phyloP scores from a whole-genome alignment of 352 stramenopile genomes.

The Albugo candida region DNA sequence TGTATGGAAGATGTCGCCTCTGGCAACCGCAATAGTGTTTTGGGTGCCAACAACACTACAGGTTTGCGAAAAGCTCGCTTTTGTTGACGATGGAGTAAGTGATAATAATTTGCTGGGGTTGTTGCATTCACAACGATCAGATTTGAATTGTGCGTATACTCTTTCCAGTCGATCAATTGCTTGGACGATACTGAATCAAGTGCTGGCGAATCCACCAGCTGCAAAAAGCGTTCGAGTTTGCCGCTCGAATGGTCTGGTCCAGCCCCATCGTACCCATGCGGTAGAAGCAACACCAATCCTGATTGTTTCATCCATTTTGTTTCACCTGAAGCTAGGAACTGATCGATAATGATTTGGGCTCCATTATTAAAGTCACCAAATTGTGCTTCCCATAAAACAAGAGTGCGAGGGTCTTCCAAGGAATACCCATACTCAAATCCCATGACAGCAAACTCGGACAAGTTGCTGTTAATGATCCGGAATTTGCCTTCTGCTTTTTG shows the following conservation, averaged over 20 bases:
- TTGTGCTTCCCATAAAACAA: constrained; percentile 82
- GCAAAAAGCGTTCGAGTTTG: constrained; percentile 72
- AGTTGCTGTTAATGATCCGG: constrained; percentile 56
- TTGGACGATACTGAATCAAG: constrained; percentile 14
- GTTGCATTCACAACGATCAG: constrained; percentile 71
- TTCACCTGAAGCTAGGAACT: constrained; percentile 71
- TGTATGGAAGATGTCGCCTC: constrained; percentile 44
- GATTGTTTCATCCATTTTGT: constrained; percentile 82
- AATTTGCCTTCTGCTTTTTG: constrained; percentile 20
- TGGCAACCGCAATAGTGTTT: constrained; percentile 47
- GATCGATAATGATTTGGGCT: constrained; percentile 78
- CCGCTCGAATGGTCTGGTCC: constrained; percentile 76
- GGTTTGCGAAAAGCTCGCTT: constrained; percentile 54
- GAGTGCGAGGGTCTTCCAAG: constrained; percentile 52
- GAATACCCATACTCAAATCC: constrained; percentile 82
- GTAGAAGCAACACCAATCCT: constrained; percentile 61
- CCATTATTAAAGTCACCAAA: constrained; percentile 84
- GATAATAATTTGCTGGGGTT: constrained; percentile 92
- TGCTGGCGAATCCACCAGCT: constrained; percentile 57
- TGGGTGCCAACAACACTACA: constrained; percentile 53
- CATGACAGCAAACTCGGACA: constrained; percentile 78
- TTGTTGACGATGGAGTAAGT: constrained; percentile 84
- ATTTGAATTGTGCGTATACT: constrained; percentile 59
- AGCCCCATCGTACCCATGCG: constrained; percentile 76
- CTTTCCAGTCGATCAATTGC: constrained; percentile 17